Evolutionary conservation across 2,329 filamentous ascomycete genomes (phyloP), one percentile per base, ranked within the genome.

Genomic region (Chrysoporthe deuterocubensis): DNA sequence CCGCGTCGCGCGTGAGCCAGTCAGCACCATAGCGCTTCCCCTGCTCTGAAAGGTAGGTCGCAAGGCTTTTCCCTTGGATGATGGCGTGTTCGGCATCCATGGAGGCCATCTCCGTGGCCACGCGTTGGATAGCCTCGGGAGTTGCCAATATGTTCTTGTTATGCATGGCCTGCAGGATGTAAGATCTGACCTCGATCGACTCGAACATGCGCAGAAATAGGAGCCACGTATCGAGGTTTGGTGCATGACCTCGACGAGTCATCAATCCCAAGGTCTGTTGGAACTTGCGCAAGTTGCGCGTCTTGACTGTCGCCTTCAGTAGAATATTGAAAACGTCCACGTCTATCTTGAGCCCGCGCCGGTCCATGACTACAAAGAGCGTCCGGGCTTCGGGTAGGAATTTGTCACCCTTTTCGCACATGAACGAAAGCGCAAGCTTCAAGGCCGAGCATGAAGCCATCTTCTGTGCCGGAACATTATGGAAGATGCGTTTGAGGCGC

Each of bases 181-280:
- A 81, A 34, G 80, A 79, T 63, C 80, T 78, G 62, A 83, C 80
- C n/a, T 86, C 83, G 73, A 90, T 88, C 13, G 84, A 85, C 75
- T 87, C 85, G 67, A 91, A 85, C 57, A 86, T 77, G n/a, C 77
- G 75, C 21, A 87, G 75, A 67, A 85, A 83, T 4, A 82, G 76
- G 2, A 82, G 71, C 84, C 84, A 87, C 0, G 84, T 85, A 18
- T 75, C 74, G 3, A 81, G 73, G 60, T 84, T 81, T 4, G 84
- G 82, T 40, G 71, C 69, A 57, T 80, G 77, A 60, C 77, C 79
- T 14, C 76, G 75, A 7, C 70, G 64, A 34, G 76, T 68, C 84
- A 87, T 85, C 67, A 78, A 75, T 18, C 74, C 71, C 18, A 85
- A 71, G 1, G 79, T 75, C 3, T 71, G 71, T 66, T 80, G 73